Conservation (phyloP, 768 basidiomycete species). For the Coprinopsis cinerea region DNA sequence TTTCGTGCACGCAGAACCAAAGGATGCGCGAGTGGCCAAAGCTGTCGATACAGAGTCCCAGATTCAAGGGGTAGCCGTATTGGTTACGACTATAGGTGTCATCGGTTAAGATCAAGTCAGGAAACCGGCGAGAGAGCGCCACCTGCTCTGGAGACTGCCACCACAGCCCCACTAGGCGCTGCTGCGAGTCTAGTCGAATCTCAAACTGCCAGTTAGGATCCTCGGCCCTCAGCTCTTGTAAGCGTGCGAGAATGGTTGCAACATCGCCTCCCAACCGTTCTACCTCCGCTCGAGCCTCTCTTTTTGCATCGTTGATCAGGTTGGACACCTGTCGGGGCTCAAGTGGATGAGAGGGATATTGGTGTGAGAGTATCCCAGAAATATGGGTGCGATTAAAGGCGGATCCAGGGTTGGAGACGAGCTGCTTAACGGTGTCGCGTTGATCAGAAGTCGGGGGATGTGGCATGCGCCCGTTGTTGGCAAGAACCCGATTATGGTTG, state of each 20-base stretch:
- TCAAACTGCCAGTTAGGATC: background rate
- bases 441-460: constrained; percentile 16
- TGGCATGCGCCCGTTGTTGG: constrained; percentile 10
- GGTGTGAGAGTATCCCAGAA: constrained; percentile 6
- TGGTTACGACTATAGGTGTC: constrained; percentile 18
- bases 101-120: constrained; percentile 20
- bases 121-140: constrained; percentile 6
- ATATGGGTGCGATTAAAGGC: constrained; percentile 16
- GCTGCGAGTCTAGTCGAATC: constrained; percentile 7
- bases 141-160: constrained; percentile 19
- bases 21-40: constrained; percentile 14
- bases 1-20: constrained; percentile 21
- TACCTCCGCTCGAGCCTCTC: constrained; percentile 1
- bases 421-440: constrained; percentile 7
- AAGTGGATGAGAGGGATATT: background rate
- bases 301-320: constrained; percentile 12
- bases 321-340: constrained; percentile 15
- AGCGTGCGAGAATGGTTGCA: background rate
- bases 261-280: constrained; percentile 7
- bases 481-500: constrained; percentile 20
- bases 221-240: background rate
- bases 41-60: constrained; percentile 19
- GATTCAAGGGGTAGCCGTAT: constrained; percentile 17
- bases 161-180: constrained; percentile 12
- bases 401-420: constrained; percentile 6